Conservation (phyloP, 108 stramenopile species). For the Pseudonitzschia multiseries region DNA sequence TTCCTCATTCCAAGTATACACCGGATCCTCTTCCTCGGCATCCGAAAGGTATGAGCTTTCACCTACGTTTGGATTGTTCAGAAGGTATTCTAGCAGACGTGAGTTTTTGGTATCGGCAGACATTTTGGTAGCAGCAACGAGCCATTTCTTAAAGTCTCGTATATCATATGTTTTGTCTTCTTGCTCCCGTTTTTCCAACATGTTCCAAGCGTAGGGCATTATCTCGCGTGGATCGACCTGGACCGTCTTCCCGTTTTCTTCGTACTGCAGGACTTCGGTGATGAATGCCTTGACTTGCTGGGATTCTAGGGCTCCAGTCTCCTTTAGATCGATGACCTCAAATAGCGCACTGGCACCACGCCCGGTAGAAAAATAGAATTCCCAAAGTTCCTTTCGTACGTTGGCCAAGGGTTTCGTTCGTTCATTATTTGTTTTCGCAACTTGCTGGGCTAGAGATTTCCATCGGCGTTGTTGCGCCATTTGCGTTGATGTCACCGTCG, state of each 20-base stretch:
- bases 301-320: slow-evolving; percentile 41
- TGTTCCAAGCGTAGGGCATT: slow-evolving; percentile 41
- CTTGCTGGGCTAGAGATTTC: slow-evolving; percentile 5
- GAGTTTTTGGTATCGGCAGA: slow-evolving; percentile 51
- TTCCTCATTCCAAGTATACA: slow-evolving; percentile 64
- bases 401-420: slow-evolving; percentile 38
- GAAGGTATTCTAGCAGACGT: slow-evolving; percentile 36
- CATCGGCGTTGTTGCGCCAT: not conserved
- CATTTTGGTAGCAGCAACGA: slow-evolving; percentile 64
- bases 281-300: slow-evolving; percentile 54
- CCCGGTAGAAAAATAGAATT: slow-evolving; percentile 58
- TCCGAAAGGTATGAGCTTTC: slow-evolving; percentile 25
- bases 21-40: slow-evolving; percentile 24
- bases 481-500: too few species aligned
- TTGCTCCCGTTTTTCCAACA: slow-evolving; percentile 26
- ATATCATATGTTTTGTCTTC: slow-evolving; percentile 20
- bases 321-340: slow-evolving; percentile 57
- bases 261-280: slow-evolving; percentile 39
- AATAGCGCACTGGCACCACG: slow-evolving; percentile 63
- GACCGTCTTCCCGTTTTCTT: slow-evolving; percentile 26
- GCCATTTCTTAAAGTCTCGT: slow-evolving; percentile 56
- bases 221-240: slow-evolving; percentile 27
- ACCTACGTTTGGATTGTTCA: slow-evolving; percentile 46
- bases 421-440: not conserved
- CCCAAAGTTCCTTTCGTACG: slow-evolving; percentile 62